phyloP scores from a whole-genome alignment of 2,329 filamentous ascomycete species.

The Incumbomyces lentus region DNA sequence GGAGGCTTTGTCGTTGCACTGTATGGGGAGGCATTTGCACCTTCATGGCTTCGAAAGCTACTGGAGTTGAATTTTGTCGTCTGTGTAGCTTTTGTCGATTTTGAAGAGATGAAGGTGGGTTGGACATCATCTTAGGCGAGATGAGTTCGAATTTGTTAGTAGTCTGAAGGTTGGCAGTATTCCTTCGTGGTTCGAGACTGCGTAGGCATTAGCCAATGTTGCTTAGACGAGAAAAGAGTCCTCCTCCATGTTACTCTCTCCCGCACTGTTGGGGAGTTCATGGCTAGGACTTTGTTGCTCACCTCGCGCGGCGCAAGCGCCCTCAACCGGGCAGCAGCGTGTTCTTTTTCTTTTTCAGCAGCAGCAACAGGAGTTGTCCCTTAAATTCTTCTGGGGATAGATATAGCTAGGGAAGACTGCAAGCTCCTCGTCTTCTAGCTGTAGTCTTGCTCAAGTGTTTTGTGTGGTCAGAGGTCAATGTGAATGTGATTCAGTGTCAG shows the following conservation, averaged over 20 bases:
- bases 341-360: constrained; percentile 21
- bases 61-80: constrained; percentile 76
- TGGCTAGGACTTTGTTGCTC: constrained; percentile 19
- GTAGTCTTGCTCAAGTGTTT: neutral
- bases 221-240: neutral
- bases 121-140: constrained; percentile 72
- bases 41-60: constrained; percentile 63
- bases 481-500: neutral
- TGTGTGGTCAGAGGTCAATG: neutral
- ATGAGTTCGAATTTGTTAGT: constrained; percentile 52
- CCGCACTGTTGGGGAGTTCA: neutral
- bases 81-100: constrained; percentile 66
- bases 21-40: constrained; percentile 46
- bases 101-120: constrained; percentile 61
- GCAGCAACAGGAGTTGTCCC: constrained; percentile 13
- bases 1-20: constrained; percentile 43
- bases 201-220: neutral
- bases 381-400: constrained; percentile 13
- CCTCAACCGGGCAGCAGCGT: constrained; percentile 57
- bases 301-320: constrained; percentile 82
- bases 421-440: no score
- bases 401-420: neutral
- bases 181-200: constrained; percentile 32
- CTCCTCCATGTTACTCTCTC: neutral
- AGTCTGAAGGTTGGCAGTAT: constrained; percentile 37